Evolutionary conservation across 2,329 filamentous ascomycete species (phyloP).

Genomic region (Pseudopithomyces chartarum): DNA sequence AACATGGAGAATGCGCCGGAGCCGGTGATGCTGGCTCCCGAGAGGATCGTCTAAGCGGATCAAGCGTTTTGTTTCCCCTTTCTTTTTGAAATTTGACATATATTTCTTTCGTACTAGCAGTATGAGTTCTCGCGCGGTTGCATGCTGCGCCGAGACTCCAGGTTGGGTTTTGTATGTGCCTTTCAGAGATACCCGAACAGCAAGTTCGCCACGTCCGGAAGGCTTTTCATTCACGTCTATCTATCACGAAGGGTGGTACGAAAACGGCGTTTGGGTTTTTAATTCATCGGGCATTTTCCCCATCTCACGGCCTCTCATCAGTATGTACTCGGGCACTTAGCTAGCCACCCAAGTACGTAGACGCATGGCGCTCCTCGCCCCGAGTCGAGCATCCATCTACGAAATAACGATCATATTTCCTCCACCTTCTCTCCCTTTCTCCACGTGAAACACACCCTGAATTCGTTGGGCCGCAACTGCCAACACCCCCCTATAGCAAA

Average conservation of each 20-base stretch:
- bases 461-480: neutral
- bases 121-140: too few relatives aligned
- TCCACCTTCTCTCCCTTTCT: neutral
- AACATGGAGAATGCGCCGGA: constrained; percentile 12
- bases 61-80: neutral
- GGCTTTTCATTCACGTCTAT: neutral
- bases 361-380: constrained; percentile 36
- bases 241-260: too few relatives aligned
- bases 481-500: neutral
- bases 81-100: neutral
- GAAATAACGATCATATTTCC: constrained; percentile 6
- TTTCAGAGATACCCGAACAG: neutral
- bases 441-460: neutral
- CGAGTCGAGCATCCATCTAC: constrained; percentile 39
- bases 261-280: neutral
- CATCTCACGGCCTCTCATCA: too few relatives aligned
- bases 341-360: constrained; percentile 17
- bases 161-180: neutral
- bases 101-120: too few relatives aligned
- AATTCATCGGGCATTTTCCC: too few relatives aligned
- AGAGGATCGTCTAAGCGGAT: neutral
- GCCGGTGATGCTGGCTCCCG: neutral
- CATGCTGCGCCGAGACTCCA: neutral
- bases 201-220: neutral
- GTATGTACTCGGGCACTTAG: too few relatives aligned